A percentile compares a stretch with the other conserved stretches of the same genome.
Evolutionary conservation across 768 basidiomycete genomes (phyloP).

Genomic region (Leucogyrophana mollusca): DNA sequence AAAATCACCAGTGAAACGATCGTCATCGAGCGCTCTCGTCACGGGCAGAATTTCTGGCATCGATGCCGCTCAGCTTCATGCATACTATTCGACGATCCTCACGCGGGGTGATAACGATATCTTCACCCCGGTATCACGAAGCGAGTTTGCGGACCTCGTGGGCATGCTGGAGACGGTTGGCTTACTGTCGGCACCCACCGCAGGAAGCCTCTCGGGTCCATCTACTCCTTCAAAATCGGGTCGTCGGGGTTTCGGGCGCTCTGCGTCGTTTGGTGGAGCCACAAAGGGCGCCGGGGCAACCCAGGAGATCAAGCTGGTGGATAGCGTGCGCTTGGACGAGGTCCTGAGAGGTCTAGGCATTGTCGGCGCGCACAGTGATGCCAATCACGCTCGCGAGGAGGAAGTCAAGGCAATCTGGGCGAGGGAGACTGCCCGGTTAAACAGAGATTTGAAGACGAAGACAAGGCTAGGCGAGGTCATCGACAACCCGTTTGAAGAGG

Average conservation of each 20-base stretch:
- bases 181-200: conserved; percentile 43
- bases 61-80: conserved; percentile 60
- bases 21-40: conserved; percentile 32
- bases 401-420: conserved; percentile 43
- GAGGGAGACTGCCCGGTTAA: conserved; percentile 36
- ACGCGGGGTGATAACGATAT: conserved; percentile 51
- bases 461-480: conserved; percentile 5
- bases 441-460: conserved; percentile 32
- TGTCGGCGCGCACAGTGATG: conserved; percentile 11
- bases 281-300: conserved; percentile 23
- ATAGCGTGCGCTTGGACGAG: conserved; percentile 67
- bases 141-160: conserved; percentile 73
- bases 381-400: conserved; percentile 40
- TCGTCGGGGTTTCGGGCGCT: conserved; percentile 53
- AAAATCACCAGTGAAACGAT: conserved; percentile 54
- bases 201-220: conserved; percentile 27
- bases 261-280: conserved; percentile 51
- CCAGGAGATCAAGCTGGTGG: conserved; percentile 52
- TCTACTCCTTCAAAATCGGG: conserved; percentile 45
- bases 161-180: conserved; percentile 75
- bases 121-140: conserved; percentile 67
- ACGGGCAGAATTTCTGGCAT: conserved; percentile 35
- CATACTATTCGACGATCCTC: conserved; percentile 62
- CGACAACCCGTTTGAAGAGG: conserved; percentile 27
- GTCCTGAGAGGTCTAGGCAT: conserved; percentile 70